Evolutionary conservation across 805 yeast genomes (phyloP).

Genomic region (Candida xiaguanensis): DNA sequence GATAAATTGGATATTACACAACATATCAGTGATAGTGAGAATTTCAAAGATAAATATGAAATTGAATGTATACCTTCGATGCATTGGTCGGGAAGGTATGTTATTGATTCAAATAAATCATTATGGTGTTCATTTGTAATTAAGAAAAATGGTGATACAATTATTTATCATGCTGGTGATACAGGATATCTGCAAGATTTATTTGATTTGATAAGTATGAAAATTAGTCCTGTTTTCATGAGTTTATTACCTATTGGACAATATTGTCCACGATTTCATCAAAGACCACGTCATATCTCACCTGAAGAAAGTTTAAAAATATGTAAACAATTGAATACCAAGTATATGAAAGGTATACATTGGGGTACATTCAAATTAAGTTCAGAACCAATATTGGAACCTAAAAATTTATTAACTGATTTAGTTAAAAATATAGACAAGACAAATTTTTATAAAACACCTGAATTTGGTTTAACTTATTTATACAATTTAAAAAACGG

Average conservation of each 20-base stretch:
- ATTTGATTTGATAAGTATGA: constrained; percentile 60
- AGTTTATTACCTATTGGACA: constrained; percentile 92
- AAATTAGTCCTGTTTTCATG: constrained; percentile 53
- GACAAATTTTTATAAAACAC: constrained; percentile 48
- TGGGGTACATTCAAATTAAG: constrained; percentile 95
- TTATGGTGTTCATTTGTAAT: constrained; percentile 89
- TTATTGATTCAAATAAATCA: constrained; percentile 76
- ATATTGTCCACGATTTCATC: constrained; percentile 93
- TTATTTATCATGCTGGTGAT: constrained; percentile 91
- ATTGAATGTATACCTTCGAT: constrained; percentile 88
- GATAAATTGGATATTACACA: constrained; percentile 42
- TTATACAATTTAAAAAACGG: constrained; percentile 39
- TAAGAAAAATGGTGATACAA: constrained; percentile 60
- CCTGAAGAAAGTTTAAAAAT: constrained; percentile 76
- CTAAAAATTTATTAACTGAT: constrained; percentile 55
- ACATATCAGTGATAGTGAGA: constrained; percentile 35
- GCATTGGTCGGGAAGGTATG: constrained; percentile 93
- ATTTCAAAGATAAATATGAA: constrained; percentile 54
- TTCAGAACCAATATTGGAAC: constrained; percentile 85
- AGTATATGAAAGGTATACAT: constrained; percentile 79
- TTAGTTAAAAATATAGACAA: constrained; percentile 42
- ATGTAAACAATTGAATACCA: constrained; percentile 57
- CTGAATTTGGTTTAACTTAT: constrained; percentile 73
- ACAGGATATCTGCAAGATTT: constrained; percentile 83
- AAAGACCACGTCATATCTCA: constrained; percentile 79